phyloP scores from a whole-genome alignment of 1,139 yeast species.

The Starmera stellimalicola region DNA sequence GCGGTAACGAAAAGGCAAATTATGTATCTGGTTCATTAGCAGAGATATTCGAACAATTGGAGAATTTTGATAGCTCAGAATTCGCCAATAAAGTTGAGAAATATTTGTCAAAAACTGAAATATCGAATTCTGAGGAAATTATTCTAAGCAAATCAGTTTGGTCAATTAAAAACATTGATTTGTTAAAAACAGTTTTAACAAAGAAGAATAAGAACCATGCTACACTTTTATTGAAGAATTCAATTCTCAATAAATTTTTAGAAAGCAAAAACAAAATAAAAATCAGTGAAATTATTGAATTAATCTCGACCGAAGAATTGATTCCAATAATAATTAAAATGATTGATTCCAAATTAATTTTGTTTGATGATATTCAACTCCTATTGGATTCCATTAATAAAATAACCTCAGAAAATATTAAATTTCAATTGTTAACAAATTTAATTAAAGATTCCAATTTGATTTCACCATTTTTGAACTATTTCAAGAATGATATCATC shows the following conservation, averaged over 20 bases:
- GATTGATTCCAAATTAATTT: conserved; percentile 8
- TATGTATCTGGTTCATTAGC: conserved; percentile 26
- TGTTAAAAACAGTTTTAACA: conserved; percentile 5
- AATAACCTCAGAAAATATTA: not conserved
- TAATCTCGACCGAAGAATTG: conserved; percentile 1
- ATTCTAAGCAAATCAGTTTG: conserved; percentile 14
- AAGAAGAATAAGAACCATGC: not conserved
- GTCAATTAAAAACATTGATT: conserved; percentile 9
- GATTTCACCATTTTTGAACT: conserved; percentile 5
- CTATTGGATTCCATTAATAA: conserved; percentile 5
- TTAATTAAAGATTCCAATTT: conserved; percentile 3
- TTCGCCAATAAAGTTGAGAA: conserved; percentile 5
- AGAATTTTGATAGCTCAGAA: conserved; percentile 9
- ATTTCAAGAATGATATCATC: conserved; percentile 5
- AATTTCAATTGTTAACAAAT: conserved; percentile 4
- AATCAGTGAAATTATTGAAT: conserved; percentile 4
- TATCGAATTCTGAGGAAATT: conserved; percentile 3
- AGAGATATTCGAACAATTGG: conserved; percentile 31
- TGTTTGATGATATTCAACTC: conserved; percentile 6
- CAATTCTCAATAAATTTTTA: conserved; percentile 6
- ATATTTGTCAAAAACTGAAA: not conserved
- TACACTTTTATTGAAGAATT: conserved; percentile 6
- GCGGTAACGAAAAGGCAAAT: conserved; percentile 15
- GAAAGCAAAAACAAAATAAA: conserved; percentile 9
- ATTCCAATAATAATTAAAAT: conserved; percentile 4